Percentiles rank a stretch among this genome's conserved stretches.
These are phyloP conservation scores for Phyllosticta citrichinensis DNA, from an alignment of 2,329 filamentous ascomycete species.

Conservation along the genomic window DNA sequence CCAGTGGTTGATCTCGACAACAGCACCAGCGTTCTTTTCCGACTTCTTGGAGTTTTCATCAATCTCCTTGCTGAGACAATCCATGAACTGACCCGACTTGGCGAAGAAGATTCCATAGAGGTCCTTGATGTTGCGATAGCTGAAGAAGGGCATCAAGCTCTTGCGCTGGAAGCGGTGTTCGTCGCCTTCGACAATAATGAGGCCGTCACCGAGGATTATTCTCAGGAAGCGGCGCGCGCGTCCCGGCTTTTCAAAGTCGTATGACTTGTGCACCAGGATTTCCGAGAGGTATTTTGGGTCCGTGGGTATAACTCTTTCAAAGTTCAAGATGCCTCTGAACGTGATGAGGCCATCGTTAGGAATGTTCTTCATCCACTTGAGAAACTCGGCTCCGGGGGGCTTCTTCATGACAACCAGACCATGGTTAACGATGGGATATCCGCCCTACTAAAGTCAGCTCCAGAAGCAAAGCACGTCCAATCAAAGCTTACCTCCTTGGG, in stretches of 20 bases:
- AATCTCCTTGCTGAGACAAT: conserved; percentile 48
- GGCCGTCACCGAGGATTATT: conserved; percentile 40
- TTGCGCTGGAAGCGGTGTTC: conserved; percentile 51
- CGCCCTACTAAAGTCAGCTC: conserved; percentile 13
- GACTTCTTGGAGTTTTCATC: conserved; percentile 26
- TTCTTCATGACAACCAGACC: conserved; percentile 24
- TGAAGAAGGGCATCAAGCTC: conserved; percentile 70
- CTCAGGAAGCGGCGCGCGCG: conserved; percentile 35
- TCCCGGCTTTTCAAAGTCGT: conserved; percentile 45
- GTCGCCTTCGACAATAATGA: conserved; percentile 42
- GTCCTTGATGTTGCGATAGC: conserved; percentile 76
- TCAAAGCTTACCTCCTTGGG: conserved; percentile 13
- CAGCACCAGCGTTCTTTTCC: conserved; percentile 11
- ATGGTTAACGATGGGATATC: conserved; percentile 26
- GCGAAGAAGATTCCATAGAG: conserved; percentile 77
- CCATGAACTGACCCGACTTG: conserved; percentile 60
- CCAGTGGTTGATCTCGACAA: conserved; percentile 34
- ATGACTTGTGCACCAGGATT: conserved; percentile 42
- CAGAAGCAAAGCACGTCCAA: neutral
- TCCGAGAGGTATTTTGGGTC: conserved; percentile 37
- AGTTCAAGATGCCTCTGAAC: conserved; percentile 29
- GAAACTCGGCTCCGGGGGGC: conserved; percentile 23
- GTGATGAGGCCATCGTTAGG: conserved; percentile 33
- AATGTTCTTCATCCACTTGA: conserved; percentile 27
- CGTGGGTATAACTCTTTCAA: conserved; percentile 28